Base-by-base conservation (phyloP, 106 monocot genomes). In the Platanthera guangdongensis region DNA sequence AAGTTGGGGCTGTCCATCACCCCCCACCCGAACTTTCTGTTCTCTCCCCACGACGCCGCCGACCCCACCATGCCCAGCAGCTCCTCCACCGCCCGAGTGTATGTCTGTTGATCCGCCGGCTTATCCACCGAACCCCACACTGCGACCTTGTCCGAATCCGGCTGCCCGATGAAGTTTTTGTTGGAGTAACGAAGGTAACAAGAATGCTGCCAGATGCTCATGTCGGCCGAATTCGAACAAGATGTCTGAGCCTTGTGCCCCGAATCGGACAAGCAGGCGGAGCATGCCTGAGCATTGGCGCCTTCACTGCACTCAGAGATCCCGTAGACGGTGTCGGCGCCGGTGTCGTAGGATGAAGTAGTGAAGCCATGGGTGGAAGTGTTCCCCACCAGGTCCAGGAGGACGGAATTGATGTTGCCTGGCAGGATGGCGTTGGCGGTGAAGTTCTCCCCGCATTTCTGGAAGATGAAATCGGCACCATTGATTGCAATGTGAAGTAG, bases 91-190 rank as follows among this genome's bases (percentile, higher is more conserved):
- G 67, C 0, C 7, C 11, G 7, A 11, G 2, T 67, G 39, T 30
- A 67, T 1, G 9, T 12, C 0, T 12, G 3, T 22, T 0, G 32
- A 12, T 67, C 9, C 12, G 25, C 30, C 3, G 9, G 4, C 3
- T 3, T 32, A 2, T 13, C 9, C 0, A 0, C 1, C 1, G 11
- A 30, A 1, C 0, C 1, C 9, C 25, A 32, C 30, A 0, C 4
- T 8, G 0, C 67, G 9, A 67, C 30, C 1, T 9, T 0, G 11
- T 1, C 9, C 3, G 11, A 12, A 30, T 67, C 67, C 0, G 4
- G 9, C 9, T 30, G 25, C 32, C 67, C 67, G 0, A 67, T 10
- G 32, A 67, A 67, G 9, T 39, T 67, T 18, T 2, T 67, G 12
- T 22, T 67, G 67, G 4, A 4, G 9, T 67, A 67, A 30, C 67